Evolutionary conservation across 495 filamentous ascomycete species (phyloP), one percentile per base, ranked within the genome.

Genomic region (Hypoxylon lienhwacheense): DNA sequence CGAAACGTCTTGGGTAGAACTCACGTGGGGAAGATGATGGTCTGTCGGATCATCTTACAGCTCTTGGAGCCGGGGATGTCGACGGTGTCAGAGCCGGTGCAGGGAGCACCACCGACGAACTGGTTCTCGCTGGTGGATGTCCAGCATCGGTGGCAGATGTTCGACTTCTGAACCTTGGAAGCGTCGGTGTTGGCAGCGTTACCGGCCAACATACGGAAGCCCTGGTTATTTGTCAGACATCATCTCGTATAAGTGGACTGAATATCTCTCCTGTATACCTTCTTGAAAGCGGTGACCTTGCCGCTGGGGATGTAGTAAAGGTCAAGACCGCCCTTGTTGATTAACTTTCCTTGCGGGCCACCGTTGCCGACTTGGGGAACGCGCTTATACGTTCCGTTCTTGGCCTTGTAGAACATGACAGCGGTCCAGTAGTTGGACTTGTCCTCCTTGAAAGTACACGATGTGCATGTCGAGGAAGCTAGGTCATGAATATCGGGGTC

Each of bases 401-500:
- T 74, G 21, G 79, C 77, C 59, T 82, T 69, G 70, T 81, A 89
- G 70, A 85, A 89, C 50, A 91, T 76, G 63, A 75, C 72, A 14
- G 88, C 84, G 26, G 82, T 83, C 89, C 89, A 91, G 75, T 92
- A 91, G 73, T 87, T 89, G 66, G 82, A 87, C 66, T 84, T 77
- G 68, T 92, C 88, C 56, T 82, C 70, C 42, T 75, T 79, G 58
- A 89, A 81, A 1, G 72, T 77, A 67, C 87, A 89, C 8, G 86
- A 84, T 28, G 85, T 86, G 70, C 89, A 93, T 12, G 77, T 79
- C 0, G 87, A 86, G 22, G 76, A 66, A 20, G 83, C 75, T 12
- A 79, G 69, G 24, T 80, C 73, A 63, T 83, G 69, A 2, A 10
- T 46, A 17, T 19, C 42, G n/a, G 73, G 84, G 55, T 79, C 76